Evolutionary conservation across 495 filamentous ascomycete species (phyloP), one percentile per base, ranked within the genome.

Genomic region (Tuber calosporum): DNA sequence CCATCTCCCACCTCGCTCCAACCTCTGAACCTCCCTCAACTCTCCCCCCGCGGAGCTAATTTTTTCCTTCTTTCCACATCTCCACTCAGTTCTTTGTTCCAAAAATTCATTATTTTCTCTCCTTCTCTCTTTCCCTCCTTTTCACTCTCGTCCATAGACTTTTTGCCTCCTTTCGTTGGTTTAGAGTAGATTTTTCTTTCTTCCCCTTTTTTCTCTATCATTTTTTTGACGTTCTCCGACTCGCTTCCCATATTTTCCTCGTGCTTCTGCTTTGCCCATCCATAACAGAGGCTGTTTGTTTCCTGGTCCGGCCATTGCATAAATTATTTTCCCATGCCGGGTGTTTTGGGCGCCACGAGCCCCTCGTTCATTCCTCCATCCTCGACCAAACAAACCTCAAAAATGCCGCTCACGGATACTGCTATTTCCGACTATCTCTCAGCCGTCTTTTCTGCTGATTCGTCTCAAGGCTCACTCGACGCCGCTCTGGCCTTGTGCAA

Each of bases 381-480:
- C 7, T 62, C 26, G 53, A 62, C 53, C 13, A 15, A 34, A 34
- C 53, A 62, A 62, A 26, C 26, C 34, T 17, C 13, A 19, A 13
- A 34, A 34, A 62, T 62, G 53, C 7, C 26, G 26, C 26, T 34
- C 30, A 30, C 53, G 11, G 75, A 74, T 20, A 38, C 78, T 43
- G 94, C 97, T 78, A 84, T 97, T 74, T 82, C 88, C 69, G 87
- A 89, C 37, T 81, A 97, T 37, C 86, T 97, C 80, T 84, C 89
- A 76, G 89, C 86, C 48, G 87, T 95, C 76, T 94, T 97, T 85
- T 88, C 83, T 42, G 89, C 93, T 42, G 89, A 93, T 78, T 91
- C 90, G 2, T 97, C 95, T 8, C 89, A 93, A 79, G 88, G 89
- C 74, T 96, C 94, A 6, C 88, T 99, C 71, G 93, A 97, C 82